These are phyloP conservation scores for Trichoderma asperelloides DNA, from an alignment of 495 filamentous ascomycete genomes.

Conservation along the genomic window DNA sequence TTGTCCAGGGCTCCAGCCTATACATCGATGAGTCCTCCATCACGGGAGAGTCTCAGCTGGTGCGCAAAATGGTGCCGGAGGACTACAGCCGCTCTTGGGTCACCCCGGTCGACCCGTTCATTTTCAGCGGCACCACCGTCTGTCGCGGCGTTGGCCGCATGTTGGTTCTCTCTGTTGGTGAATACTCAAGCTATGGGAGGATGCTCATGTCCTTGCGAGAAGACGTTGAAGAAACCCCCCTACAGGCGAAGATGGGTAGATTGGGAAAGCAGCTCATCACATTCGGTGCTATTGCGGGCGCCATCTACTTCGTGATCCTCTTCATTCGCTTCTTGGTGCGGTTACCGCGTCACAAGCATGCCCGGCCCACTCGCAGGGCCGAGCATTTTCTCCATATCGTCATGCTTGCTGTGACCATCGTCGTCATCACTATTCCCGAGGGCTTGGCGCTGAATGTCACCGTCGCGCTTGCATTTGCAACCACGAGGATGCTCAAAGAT, in stretches of 20 bases:
- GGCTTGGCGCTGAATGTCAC: constrained; percentile 76
- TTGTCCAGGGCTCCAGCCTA: constrained; percentile 62
- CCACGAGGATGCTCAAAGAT: constrained; percentile 70
- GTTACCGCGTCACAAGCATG: constrained; percentile 35
- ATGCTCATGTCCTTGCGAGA: constrained; percentile 80
- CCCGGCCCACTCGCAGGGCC: constrained; percentile 50
- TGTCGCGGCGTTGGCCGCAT: constrained; percentile 75
- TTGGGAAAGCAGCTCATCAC: constrained; percentile 73
- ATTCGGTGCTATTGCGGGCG: constrained; percentile 58
- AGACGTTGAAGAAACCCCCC: constrained; percentile 63
- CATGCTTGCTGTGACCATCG: constrained; percentile 71
- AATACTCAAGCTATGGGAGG: constrained; percentile 65
- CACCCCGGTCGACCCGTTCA: constrained; percentile 54
- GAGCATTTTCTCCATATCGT: constrained; percentile 72
- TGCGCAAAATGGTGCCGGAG: constrained; percentile 47
- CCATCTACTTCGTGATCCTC: constrained; percentile 67
- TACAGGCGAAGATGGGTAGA: constrained; percentile 68
- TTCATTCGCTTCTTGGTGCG: constrained; percentile 62
- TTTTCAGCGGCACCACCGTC: constrained; percentile 72
- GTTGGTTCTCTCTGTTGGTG: constrained; percentile 64
- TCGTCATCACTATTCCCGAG: constrained; percentile 79
- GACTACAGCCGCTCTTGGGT: constrained; percentile 32
- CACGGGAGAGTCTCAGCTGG: constrained; percentile 64
- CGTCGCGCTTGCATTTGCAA: constrained; percentile 71
- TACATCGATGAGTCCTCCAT: constrained; percentile 74